Evolutionary conservation across 257 asterid species (phyloP), one percentile per base, ranked within the genome.

Genomic region (Solanum sejunctum): DNA sequence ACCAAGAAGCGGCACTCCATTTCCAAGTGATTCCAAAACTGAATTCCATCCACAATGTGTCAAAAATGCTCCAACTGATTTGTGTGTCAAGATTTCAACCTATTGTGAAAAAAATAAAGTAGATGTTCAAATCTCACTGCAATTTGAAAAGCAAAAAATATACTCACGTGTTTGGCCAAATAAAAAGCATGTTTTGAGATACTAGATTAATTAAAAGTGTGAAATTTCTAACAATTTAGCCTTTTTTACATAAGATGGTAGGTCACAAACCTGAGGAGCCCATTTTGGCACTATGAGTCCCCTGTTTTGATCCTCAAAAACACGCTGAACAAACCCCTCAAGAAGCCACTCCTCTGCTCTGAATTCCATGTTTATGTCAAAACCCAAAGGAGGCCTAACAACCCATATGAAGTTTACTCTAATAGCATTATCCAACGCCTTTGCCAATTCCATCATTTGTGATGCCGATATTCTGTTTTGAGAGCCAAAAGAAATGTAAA

Each of bases 1-100:
- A 16, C 93, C 88, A 17, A 92, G 86, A 7, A 92, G 7, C 3
- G 94, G 92, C 39, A 93, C 91, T 7, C 93, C 93, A 41, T 86
- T 83, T 47, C 69, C 71, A 3, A 93, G 90, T 11, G 94, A 85
- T 84, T 93, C 95, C 66, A 92, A 87, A 9, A 90, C 86, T 10
- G 96, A 93, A 73, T 93, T 93, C 96, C 94, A 92, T 8, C 95
- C 93, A 20, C 93, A 93, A 15, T 91, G 93, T 26, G 89, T 90
- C 7, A 92, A 60, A 47, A 91, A 92, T 0, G 89, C 93, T 15
- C 85, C 90, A 1, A 90, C 86, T 0, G 94, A 91, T 75, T 84
- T 79, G 58, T 92, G 97, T 3, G 60, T 69, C 85, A 92, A 85
- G 52, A 92, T 92, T 60, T 90, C 92, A 78, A 87, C n/a, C 85